Evolutionary conservation across 257 asterid genomes (phyloP).

Genomic region (Ilex aquifolium): DNA sequence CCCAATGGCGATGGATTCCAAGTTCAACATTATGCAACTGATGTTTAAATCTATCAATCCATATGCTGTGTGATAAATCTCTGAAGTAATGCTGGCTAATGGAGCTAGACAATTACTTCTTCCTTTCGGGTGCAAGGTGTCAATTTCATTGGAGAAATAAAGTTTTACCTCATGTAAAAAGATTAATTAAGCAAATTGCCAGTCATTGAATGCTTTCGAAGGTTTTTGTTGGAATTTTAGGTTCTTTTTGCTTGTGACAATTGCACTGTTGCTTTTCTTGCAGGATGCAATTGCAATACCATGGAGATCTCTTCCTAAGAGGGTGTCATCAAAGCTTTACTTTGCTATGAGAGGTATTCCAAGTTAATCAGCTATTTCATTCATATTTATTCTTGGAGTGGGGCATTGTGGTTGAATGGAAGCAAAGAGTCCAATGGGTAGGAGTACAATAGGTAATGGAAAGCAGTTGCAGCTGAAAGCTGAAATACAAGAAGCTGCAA

Average conservation of each 20-base stretch:
- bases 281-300: constrained; percentile 86
- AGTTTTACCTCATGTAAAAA: too few relatives aligned
- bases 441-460: too few relatives aligned
- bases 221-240: not conserved
- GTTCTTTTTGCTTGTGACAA: too few relatives aligned
- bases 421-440: not conserved
- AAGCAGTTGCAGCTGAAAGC: too few relatives aligned
- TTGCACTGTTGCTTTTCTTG: constrained; percentile 7
- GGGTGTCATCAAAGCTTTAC: constrained; percentile 72
- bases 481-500: too few relatives aligned
- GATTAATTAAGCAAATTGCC: not conserved
- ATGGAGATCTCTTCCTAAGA: constrained; percentile 83
- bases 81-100: too few relatives aligned
- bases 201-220: not conserved
- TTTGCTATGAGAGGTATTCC: constrained; percentile 77
- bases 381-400: not conserved
- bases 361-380: not conserved
- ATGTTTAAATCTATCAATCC: too few relatives aligned
- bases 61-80: too few relatives aligned
- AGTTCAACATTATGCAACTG: too few relatives aligned
- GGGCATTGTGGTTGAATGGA: not conserved
- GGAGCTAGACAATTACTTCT: too few relatives aligned
- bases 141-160: not conserved
- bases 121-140: not conserved
- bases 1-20: too few relatives aligned